Conservation (phyloP, 2,329 filamentous ascomycete species). For the Fusarium nygamai region DNA sequence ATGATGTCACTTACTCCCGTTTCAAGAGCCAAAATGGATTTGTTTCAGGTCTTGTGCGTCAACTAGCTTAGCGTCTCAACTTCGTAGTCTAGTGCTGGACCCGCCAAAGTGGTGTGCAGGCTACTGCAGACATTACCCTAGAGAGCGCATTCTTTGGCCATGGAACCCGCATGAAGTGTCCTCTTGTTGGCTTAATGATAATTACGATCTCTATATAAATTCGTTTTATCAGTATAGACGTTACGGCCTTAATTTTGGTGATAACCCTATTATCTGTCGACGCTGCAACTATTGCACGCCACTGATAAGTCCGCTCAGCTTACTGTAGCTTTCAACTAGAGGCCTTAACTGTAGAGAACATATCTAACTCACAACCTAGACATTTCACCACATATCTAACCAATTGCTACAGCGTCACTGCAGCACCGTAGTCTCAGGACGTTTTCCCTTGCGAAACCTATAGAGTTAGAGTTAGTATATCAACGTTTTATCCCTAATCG, state of each 20-base stretch:
- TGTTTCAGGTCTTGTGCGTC: neutral
- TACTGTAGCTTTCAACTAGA: too few relatives aligned
- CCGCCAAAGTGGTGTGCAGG: neutral
- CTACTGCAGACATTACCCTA: neutral
- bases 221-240: accelerated
- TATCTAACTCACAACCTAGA: too few relatives aligned
- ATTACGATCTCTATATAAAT: accelerated
- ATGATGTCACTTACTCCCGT: neutral
- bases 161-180: too few relatives aligned
- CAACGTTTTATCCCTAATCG: neutral
- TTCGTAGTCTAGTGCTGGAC: neutral
- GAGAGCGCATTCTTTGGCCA: neutral
- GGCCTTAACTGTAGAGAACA: too few relatives aligned
- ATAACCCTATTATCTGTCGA: too few relatives aligned
- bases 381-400: too few relatives aligned
- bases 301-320: too few relatives aligned
- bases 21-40: neutral
- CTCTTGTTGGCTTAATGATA: neutral
- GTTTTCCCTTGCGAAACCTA: neutral
- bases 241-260: accelerated
- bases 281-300: too few relatives aligned
- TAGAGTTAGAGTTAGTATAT: accelerated
- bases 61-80: neutral
- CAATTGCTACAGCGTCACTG: too few relatives aligned
- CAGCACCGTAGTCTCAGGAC: too few relatives aligned